Percentiles rank a stretch among this genome's conserved stretches.
Evolutionary conservation across 805 yeast species (phyloP).

Genomic region (Millerago galiae): DNA sequence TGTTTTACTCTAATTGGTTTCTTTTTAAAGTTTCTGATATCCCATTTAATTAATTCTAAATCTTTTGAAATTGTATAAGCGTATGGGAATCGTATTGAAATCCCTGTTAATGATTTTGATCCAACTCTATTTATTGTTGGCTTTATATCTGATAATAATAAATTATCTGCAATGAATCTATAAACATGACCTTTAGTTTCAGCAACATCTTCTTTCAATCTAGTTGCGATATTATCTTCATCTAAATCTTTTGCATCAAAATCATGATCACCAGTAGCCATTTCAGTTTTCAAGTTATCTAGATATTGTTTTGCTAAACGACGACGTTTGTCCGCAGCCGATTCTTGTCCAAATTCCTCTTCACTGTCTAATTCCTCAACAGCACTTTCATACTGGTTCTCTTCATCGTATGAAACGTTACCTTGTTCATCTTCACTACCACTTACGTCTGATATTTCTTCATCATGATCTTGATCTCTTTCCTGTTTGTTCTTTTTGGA

Average conservation of each 20-base stretch:
- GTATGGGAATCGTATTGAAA: constrained; percentile 34
- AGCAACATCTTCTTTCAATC: constrained; percentile 84
- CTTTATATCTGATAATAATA: constrained; percentile 36
- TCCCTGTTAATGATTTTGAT: constrained; percentile 46
- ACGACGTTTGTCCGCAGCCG: constrained; percentile 90
- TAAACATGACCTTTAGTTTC: constrained; percentile 83
- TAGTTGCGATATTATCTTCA: constrained; percentile 71
- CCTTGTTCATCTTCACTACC: constrained; percentile 45
- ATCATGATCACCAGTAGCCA: constrained; percentile 34
- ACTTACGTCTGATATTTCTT: constrained; percentile 46
- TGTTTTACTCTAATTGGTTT: constrained; percentile 64
- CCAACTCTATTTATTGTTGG: constrained; percentile 51
- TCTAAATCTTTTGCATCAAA: constrained; percentile 92
- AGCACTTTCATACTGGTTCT: constrained; percentile 28
- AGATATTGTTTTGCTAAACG: constrained; percentile 90
- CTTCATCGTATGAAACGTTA: constrained; percentile 29
- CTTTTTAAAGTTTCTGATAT: constrained; percentile 43
- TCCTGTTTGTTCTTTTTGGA: constrained; percentile 5
- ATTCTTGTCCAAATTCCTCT: constrained; percentile 68
- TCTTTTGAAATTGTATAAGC: constrained; percentile 82
- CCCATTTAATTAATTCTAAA: constrained; percentile 75
- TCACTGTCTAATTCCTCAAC: constrained; percentile 47
- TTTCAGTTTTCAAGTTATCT: constrained; percentile 64
- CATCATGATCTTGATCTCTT: constrained; percentile 30
- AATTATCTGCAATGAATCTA: constrained; percentile 50